These are phyloP conservation scores for Chimonanthus praecox DNA, from an alignment of 164 flowering plant genomes.

Conservation along the genomic window DNA sequence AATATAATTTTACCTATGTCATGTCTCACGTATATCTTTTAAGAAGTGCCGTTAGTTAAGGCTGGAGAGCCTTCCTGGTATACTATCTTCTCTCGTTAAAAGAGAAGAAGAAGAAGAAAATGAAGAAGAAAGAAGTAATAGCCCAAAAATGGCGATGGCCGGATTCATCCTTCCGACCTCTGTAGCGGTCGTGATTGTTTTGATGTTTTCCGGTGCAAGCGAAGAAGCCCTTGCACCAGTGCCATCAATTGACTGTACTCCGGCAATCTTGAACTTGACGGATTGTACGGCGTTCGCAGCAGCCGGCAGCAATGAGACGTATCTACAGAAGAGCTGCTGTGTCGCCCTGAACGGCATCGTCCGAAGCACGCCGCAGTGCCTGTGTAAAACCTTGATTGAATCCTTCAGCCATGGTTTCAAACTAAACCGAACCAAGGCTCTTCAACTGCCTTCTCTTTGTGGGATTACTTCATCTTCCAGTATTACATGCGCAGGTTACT, in stretches of 20 bases:
- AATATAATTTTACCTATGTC: too few relatives aligned
- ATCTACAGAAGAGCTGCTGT: conserved; percentile 60
- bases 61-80: neutral
- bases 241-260: conserved; percentile 28
- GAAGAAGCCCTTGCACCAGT: conserved; percentile 15
- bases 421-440: conserved; percentile 35
- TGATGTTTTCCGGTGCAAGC: conserved; percentile 3
- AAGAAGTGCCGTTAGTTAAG: neutral
- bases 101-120: neutral
- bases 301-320: conserved; percentile 44
- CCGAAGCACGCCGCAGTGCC: conserved; percentile 44
- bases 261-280: conserved; percentile 32
- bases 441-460: conserved; percentile 55
- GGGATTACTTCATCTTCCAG: conserved; percentile 37
- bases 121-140: neutral
- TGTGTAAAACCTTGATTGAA: conserved; percentile 51
- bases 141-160: neutral
- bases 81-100: neutral
- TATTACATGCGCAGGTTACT: conserved; percentile 21
- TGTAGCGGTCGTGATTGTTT: neutral
- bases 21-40: too few relatives aligned
- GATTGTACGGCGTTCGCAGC: conserved; percentile 56
- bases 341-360: conserved; percentile 54
- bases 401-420: conserved; percentile 21
- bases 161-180: neutral